Evolutionary conservation across 148 eudicot species (phyloP).

Genomic region (Rhododendron mucronatum): DNA sequence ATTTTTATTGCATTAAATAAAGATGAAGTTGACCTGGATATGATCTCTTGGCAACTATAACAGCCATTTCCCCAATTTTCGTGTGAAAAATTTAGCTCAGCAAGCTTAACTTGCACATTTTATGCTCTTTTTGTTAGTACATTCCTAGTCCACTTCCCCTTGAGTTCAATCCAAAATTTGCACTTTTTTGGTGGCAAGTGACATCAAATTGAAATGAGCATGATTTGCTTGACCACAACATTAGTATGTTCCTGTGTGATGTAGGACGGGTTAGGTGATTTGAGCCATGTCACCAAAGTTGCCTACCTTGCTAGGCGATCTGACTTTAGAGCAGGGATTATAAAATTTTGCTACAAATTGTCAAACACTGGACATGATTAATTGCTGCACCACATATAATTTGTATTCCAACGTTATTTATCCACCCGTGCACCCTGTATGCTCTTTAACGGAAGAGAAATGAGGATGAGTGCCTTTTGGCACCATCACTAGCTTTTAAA

Average conservation of each 20-base stretch:
- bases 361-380: not conserved
- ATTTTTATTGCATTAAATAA: slow-evolving; percentile 3
- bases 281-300: not conserved
- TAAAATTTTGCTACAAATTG: not conserved
- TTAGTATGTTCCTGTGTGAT: not conserved
- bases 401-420: not conserved
- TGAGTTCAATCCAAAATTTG: not conserved
- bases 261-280: not conserved
- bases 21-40: not conserved
- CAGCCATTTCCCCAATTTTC: not conserved
- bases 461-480: not conserved
- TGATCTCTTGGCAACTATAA: not conserved
- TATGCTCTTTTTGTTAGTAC: not conserved
- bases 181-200: not conserved
- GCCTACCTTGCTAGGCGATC: not conserved
- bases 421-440: not conserved
- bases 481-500: not conserved
- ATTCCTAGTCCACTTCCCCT: not conserved
- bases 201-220: not conserved
- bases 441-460: not conserved
- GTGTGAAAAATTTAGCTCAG: not conserved
- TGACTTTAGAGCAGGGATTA: not conserved
- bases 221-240: not conserved
- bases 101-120: not conserved
- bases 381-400: not conserved